Evolutionary conservation across 805 yeast genomes (phyloP).

Genomic region (Tetrapisispora fleetii): DNA sequence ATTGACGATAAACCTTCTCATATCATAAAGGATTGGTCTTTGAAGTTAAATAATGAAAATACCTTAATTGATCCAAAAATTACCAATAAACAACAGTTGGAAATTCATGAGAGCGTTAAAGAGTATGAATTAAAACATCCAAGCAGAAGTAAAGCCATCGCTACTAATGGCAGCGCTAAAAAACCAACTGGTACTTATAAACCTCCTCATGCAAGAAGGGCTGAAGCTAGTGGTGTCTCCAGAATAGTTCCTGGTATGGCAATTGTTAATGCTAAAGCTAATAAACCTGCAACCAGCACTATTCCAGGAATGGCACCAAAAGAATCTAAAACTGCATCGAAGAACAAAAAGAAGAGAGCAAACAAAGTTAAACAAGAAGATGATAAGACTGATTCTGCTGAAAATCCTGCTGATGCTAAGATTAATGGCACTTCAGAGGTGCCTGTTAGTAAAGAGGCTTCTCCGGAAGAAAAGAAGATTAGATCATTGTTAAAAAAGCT

Average conservation of each 20-base stretch:
- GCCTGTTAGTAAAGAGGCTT: slow-evolving; percentile 23
- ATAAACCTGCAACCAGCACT: slow-evolving; percentile 22
- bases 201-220: slow-evolving; percentile 91
- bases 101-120: slow-evolving; percentile 61
- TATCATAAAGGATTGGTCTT: slow-evolving; percentile 25
- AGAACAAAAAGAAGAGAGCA: slow-evolving; percentile 69
- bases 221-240: slow-evolving; percentile 9
- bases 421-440: not conserved
- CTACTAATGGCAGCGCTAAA: slow-evolving; percentile 23
- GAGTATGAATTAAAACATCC: slow-evolving; percentile 38
- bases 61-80: slow-evolving; percentile 39
- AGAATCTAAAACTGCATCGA: slow-evolving; percentile 57
- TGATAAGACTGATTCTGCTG: slow-evolving; percentile 1
- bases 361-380: slow-evolving; percentile 28
- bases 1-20: slow-evolving; percentile 9
- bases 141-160: slow-evolving; percentile 15
- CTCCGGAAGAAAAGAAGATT: slow-evolving; percentile 85
- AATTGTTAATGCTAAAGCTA: slow-evolving; percentile 18
- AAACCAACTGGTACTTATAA: slow-evolving; percentile 86
- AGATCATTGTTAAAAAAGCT: slow-evolving; percentile 84
- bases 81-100: slow-evolving; percentile 38
- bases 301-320: slow-evolving; percentile 44
- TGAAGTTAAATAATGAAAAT: slow-evolving; percentile 2
- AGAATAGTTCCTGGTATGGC: slow-evolving; percentile 41
- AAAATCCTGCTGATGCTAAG: slow-evolving; percentile 5